A percentile compares a stretch with the other conserved stretches of the same genome.
Evolutionary conservation across 345 rosid species (phyloP).

Genomic region (Kernera saxatilis): DNA sequence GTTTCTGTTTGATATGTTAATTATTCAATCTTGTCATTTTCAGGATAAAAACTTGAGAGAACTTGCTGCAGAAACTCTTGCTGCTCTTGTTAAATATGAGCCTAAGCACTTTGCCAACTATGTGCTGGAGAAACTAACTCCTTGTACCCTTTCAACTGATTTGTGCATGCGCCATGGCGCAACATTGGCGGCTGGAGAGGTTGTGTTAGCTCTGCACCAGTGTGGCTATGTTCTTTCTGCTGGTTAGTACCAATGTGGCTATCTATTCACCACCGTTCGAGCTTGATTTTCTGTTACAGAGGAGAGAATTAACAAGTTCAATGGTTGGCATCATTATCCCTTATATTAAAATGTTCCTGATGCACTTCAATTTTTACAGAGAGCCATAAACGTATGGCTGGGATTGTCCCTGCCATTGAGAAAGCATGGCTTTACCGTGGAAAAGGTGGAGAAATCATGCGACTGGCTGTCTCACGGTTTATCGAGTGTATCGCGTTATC

Average conservation of each 20-base stretch:
- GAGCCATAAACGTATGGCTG: conserved; percentile 64
- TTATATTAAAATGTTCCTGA: not conserved
- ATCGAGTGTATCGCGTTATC: conserved; percentile 75
- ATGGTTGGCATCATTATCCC: not conserved
- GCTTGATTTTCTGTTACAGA: not conserved
- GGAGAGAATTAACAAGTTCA: not conserved
- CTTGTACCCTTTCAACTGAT: conserved; percentile 84
- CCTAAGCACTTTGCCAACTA: conserved; percentile 55
- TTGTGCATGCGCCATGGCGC: conserved; percentile 93
- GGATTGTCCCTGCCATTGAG: conserved; percentile 79
- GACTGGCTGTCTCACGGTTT: conserved; percentile 89
- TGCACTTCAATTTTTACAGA: conserved; percentile 39
- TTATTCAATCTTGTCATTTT: conserved; percentile 16
- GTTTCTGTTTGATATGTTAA: too few species aligned
- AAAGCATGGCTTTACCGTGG: conserved; percentile 98
- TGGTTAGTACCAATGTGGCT: conserved; percentile 51
- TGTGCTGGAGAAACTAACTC: conserved; percentile 69
- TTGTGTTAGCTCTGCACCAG: conserved; percentile 67
- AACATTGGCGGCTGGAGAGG: conserved; percentile 80
- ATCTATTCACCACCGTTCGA: not conserved
- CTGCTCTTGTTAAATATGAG: conserved; percentile 85
- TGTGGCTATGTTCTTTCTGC: conserved; percentile 47
- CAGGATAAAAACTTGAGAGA: conserved; percentile 95
- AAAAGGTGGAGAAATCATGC: conserved; percentile 99
- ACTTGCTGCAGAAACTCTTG: conserved; percentile 80